Base-by-base conservation (phyloP, 2,329 filamentous ascomycete genomes). In the Cladorrhinum sp. region DNA sequence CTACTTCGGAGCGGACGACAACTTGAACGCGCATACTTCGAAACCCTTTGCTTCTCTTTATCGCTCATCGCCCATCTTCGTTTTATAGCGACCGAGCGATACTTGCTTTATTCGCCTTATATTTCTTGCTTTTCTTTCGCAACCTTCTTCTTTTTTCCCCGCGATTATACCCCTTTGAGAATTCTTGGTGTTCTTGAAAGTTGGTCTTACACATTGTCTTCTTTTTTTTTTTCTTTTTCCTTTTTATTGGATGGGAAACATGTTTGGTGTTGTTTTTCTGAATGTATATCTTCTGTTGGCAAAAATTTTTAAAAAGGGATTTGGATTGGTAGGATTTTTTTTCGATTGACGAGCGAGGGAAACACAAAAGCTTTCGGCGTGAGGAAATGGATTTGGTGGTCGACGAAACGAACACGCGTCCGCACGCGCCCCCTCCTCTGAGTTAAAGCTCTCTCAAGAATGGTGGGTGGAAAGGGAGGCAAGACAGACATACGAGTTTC, bases 101-200 rank as follows among this genome's bases (percentile, higher is more conserved):
- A n/a, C n/a, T n/a, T n/a, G n/a, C n/a, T n/a, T n/a, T n/a, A n/a
- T n/a, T n/a, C n/a, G 26, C 26, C 52, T 21, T 36, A 30, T 53
- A 21, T 23, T 20, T 30, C 33, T 46, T 55, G 21, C 36, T 58
- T 60, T 56, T 33, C 42, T 21, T 57, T 28, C n/a, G 46, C 46
- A 20, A 21, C 21, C 46, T 14, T 24, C n/a, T 51, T 51, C 14
- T 51, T 26, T 24, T 24, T 26, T 51, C 26, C 7, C 18, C 24
- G 54, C 54, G 54, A 56, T 51, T 56, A 56, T 56, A 56, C 54
- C 54, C 54, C 54, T 55, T 58, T 62, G 20, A 55, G 60, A 28
- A 10, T 55, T 46, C 8, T 60, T 54, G 55, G 57, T 33, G 55
- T 33, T 52, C 36, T 49, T 18, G 53, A 46, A 46, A 20, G 42